A percentile compares a stretch with the other conserved stretches of the same genome.
Conservation (phyloP, 1,284 basidiomycete genomes). For the Irpex rosettiformis region DNA sequence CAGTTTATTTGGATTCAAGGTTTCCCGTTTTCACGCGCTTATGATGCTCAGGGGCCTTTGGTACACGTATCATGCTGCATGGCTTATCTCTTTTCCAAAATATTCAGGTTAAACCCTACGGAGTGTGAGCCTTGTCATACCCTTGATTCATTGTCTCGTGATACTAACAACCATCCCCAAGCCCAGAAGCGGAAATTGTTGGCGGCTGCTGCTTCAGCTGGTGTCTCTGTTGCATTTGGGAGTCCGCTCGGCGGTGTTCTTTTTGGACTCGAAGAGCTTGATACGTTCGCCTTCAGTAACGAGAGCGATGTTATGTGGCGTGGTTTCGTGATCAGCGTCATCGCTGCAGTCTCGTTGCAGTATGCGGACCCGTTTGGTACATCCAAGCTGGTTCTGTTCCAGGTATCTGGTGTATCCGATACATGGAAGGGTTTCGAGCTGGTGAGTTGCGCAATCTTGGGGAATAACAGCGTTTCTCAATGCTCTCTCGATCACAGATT, state of each 20-base stretch:
- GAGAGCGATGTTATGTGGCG: constrained; percentile 74
- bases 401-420: constrained; percentile 57
- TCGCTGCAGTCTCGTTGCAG: constrained; percentile 68
- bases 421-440: constrained; percentile 72
- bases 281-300: constrained; percentile 53
- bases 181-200: constrained; percentile 66
- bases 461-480: background rate
- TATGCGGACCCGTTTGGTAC: constrained; percentile 75
- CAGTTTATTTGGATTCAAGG: constrained; percentile 5
- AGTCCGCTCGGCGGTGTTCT: constrained; percentile 74
- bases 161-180: constrained; percentile 22
- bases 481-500: constrained; percentile 36
- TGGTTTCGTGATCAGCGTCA: constrained; percentile 70
- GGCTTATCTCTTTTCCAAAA: constrained; percentile 51
- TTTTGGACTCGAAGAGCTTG: constrained; percentile 71
- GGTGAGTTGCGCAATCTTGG: constrained; percentile 32
- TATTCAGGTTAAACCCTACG: constrained; percentile 55
- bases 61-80: constrained; percentile 72
- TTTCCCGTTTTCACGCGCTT: background rate
- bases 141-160: background rate
- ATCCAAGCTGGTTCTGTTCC: constrained; percentile 68
- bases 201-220: constrained; percentile 67
- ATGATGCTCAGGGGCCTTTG: constrained; percentile 52
- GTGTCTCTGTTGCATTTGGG: constrained; percentile 74
- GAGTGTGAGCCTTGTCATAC: constrained; percentile 42